Conservation (phyloP, 1,284 basidiomycete species). For the Trametes polyzona region DNA sequence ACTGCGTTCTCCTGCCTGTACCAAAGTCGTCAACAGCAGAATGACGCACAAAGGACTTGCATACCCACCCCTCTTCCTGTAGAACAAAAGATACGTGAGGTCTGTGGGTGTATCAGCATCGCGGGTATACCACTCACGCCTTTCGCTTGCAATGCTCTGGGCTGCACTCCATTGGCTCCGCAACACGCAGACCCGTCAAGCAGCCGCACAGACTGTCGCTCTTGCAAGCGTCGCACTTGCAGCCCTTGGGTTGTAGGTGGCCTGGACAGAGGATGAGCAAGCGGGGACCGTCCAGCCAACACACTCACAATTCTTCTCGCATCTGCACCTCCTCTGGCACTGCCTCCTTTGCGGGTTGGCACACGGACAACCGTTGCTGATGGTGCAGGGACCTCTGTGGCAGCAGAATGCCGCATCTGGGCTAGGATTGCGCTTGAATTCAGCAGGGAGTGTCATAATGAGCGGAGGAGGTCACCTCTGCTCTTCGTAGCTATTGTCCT, state of each 20-base stretch:
- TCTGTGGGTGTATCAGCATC: too few relatives aligned
- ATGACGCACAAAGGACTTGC: too few relatives aligned
- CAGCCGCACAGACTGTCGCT: conserved; percentile 39
- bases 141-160: conserved; percentile 3
- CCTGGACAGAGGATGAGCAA: neutral
- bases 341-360: conserved; percentile 21
- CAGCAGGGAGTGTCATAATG: conserved; percentile 23
- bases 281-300: neutral
- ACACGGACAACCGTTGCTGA: conserved; percentile 39
- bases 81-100: too few relatives aligned
- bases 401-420: conserved; percentile 39
- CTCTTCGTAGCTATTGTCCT: neutral
- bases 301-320: conserved; percentile 25
- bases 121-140: too few relatives aligned
- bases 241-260: neutral
- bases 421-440: neutral
- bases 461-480: neutral
- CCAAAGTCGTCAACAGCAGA: too few relatives aligned
- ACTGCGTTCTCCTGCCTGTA: neutral
- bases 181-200: neutral
- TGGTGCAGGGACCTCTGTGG: conserved; percentile 45
- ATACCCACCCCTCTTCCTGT: too few relatives aligned
- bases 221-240: conserved; percentile 31
- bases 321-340: conserved; percentile 41
- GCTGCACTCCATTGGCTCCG: neutral